These are phyloP conservation scores for Aspergillus novoparasiticus DNA, from an alignment of 2,329 filamentous ascomycete species.

Conservation along the genomic window DNA sequence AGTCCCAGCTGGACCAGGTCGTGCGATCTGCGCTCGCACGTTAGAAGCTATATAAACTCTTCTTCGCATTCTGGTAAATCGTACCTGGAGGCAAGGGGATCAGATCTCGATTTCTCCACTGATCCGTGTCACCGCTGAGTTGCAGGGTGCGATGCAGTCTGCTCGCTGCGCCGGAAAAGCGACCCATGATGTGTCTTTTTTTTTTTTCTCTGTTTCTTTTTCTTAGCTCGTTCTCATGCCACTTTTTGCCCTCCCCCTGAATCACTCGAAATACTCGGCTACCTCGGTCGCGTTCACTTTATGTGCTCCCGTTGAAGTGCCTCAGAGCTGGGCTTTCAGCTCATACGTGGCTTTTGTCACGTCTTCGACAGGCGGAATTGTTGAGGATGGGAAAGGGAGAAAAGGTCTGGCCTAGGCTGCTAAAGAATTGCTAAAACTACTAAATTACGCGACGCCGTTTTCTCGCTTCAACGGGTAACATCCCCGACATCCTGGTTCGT, in stretches of 20 bases:
- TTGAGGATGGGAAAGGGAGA: no score
- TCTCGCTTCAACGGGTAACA: background rate
- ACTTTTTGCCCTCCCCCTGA: no score
- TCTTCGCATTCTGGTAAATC: slow-evolving; percentile 6
- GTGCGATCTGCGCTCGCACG: background rate
- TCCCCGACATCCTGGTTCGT: background rate
- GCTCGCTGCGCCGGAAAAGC: background rate
- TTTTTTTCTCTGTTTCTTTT: no score
- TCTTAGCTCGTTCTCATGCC: no score
- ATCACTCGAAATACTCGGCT: no score
- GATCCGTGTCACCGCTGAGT: background rate
- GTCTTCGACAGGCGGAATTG: no score
- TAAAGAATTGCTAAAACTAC: background rate
- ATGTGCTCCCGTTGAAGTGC: no score
- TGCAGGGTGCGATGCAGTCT: background rate
- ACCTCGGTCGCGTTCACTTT: no score
- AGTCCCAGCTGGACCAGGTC: background rate
- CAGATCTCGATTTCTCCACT: slow-evolving; percentile 12
- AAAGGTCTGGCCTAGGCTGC: background rate
- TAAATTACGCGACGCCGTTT: background rate
- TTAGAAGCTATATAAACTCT: background rate
- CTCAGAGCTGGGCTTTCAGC: no score
- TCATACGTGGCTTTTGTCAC: no score
- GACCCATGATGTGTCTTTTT: background rate
- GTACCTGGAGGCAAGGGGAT: slow-evolving; percentile 9